Evolutionary conservation across 1,284 basidiomycete genomes (phyloP).

Genomic region (Apiotrichum domesticum): DNA sequence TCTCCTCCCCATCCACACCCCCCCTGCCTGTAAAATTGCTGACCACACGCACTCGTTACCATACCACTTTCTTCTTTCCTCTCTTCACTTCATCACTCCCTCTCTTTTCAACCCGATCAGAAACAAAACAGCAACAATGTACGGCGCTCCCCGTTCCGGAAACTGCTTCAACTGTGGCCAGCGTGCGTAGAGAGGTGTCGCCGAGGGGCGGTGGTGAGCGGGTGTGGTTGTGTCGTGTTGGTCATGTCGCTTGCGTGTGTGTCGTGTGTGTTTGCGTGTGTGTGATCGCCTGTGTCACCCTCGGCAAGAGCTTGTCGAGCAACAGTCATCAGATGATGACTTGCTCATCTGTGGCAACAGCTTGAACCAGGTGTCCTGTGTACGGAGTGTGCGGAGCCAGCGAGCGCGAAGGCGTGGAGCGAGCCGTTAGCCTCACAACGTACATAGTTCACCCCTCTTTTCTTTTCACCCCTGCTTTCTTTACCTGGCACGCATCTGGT

Average conservation of each 20-base stretch:
- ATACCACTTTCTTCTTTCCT: not conserved
- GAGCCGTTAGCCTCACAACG: slow-evolving; percentile 23
- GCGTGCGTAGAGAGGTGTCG: slow-evolving; percentile 30
- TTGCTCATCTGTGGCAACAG: not conserved
- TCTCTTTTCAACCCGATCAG: not conserved
- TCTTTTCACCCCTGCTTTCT: not conserved
- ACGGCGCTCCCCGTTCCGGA: slow-evolving; percentile 35
- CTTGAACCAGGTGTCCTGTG: slow-evolving; percentile 18
- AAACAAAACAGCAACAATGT: slow-evolving; percentile 27
- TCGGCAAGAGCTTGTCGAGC: not conserved
- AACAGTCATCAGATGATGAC: not conserved
- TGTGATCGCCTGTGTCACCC: not conserved
- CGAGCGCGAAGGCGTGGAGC: slow-evolving; percentile 26
- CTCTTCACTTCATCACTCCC: not conserved
- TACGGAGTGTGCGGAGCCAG: slow-evolving; percentile 30
- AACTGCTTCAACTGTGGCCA: slow-evolving; percentile 48
- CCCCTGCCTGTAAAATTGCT: slow-evolving; percentile 1
- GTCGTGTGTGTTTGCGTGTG: not conserved
- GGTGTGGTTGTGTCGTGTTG: slow-evolving; percentile 11
- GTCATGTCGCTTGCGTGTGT: not conserved
- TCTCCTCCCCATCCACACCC: not conserved
- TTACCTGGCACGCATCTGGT: not conserved
- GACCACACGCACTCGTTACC: not conserved
- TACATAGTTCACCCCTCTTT: slow-evolving; percentile 19
- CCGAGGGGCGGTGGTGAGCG: slow-evolving; percentile 8